These are phyloP conservation scores for Botrytis cinerea DNA, from an alignment of 2,329 filamentous ascomycete genomes.

Conservation along the genomic window DNA sequence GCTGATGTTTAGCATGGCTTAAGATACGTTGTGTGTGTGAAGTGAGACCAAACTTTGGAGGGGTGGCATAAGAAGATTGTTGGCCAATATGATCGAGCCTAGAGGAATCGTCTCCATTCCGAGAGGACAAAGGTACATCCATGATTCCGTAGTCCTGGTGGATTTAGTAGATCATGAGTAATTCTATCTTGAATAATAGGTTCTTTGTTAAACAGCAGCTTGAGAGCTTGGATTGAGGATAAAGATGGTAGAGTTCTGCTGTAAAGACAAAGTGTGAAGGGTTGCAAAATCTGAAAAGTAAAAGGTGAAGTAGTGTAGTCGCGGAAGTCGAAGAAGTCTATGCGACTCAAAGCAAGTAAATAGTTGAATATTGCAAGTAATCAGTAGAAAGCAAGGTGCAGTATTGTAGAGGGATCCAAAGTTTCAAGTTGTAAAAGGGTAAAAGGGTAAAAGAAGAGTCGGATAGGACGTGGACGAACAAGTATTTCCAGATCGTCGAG, in stretches of 20 bases:
- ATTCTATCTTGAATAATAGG: neutral
- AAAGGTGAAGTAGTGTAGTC: neutral
- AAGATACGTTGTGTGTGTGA: neutral
- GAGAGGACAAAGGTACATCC: neutral
- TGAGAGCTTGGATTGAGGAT: neutral
- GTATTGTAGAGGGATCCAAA: neutral
- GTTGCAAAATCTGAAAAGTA: neutral
- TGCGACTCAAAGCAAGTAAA: neutral
- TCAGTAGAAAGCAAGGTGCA: neutral
- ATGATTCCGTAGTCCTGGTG: neutral
- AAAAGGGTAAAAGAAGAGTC: neutral
- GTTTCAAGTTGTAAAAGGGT: neutral
- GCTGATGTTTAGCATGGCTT: constrained; percentile 70
- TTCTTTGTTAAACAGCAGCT: neutral
- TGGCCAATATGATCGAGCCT: neutral
- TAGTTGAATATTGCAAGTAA: neutral
- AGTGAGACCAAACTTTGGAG: neutral
- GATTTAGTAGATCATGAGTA: neutral
- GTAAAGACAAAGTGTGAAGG: neutral
- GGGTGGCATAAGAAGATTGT: neutral
- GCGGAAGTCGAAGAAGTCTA: neutral
- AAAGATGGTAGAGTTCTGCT: neutral
- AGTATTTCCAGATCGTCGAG: neutral
- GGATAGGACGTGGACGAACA: neutral
- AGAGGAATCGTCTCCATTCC: neutral